Evolutionary conservation across 1,284 basidiomycete species (phyloP), one percentile per base, ranked within the genome.

Genomic region (Schizophyllum amplum): DNA sequence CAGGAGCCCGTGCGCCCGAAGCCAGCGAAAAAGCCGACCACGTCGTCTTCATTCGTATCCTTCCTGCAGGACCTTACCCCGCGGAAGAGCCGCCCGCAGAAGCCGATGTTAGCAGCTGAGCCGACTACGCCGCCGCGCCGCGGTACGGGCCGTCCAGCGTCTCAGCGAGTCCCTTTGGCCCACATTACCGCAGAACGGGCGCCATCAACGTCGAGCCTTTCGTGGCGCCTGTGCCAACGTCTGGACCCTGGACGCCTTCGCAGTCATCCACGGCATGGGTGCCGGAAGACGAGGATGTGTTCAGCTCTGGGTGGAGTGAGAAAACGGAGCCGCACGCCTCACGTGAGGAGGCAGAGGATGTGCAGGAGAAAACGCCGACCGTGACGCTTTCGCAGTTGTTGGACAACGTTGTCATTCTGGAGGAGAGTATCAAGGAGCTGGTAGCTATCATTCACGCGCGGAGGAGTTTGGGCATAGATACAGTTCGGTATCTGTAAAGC

Each of bases 401-500:
- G 65, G 97, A 99, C 70, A 98, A 99, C 67, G 88, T 95, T 24
- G 93, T 99, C 21, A 85, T 99, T 54, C 71, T 99, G 60, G 95
- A 99, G 71, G 96, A 99, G 72, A 88, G 89, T 59, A 87, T 98
- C 65, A 97, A 98, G 75, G 96, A 99, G 71, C 73, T 97, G 53
- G 84, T 88, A 25, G 92, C 92, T 21, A 87, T 96, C 58, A 82
- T 97, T 56, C 87, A 90, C 71, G 92, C 90, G 22, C 77, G 95
- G 60, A 77, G 92, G 64, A 88, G 86, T 68, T 73, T 95, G 59
- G 94, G 94, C 0, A 88, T 98, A 62, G 94, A 98, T 74, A 80
- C 82, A 25, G 71, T 92, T 61, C 81, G 86, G 63, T 91, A 89
- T 67, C 65, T 91, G 66, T 91, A 79, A 68, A 24, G 57, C 52